phyloP scores from a whole-genome alignment of 2,329 filamentous ascomycete genomes.

The Trichoderma citrinoviride region DNA sequence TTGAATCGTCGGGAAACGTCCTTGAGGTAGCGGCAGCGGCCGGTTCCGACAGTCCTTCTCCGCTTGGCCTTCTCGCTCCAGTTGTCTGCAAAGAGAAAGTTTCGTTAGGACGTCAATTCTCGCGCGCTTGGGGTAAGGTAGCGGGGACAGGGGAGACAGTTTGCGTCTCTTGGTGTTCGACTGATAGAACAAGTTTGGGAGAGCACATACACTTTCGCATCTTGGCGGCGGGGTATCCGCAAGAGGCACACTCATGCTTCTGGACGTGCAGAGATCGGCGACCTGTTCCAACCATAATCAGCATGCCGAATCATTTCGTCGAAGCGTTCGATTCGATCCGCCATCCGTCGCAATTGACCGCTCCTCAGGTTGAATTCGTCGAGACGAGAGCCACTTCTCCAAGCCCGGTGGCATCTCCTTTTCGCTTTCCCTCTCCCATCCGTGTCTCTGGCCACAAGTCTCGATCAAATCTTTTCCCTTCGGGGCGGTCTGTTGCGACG shows the following conservation, averaged over 20 bases:
- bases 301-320: constrained; percentile 23
- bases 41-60: constrained; percentile 98
- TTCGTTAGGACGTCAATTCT: neutral
- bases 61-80: constrained; percentile 99
- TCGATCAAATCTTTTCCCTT: constrained; percentile 3
- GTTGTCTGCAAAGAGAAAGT: constrained; percentile 67
- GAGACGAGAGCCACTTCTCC: neutral
- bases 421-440: constrained; percentile 11
- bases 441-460: constrained; percentile 8
- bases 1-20: constrained; percentile 88
- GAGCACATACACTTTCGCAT: constrained; percentile 90
- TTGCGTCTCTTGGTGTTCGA: neutral
- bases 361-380: neutral
- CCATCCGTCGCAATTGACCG: constrained; percentile 3
- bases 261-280: constrained; percentile 98
- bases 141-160: neutral
- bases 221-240: constrained; percentile 97
- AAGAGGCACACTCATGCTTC: constrained; percentile 95
- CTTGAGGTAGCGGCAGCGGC: constrained; percentile 95
- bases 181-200: neutral
- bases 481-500: neutral
- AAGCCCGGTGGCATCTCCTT: neutral
- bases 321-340: neutral
- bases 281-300: constrained; percentile 53
- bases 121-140: neutral